Conservation (phyloP, 768 basidiomycete genomes). For the Melanogaster broomeanus region DNA sequence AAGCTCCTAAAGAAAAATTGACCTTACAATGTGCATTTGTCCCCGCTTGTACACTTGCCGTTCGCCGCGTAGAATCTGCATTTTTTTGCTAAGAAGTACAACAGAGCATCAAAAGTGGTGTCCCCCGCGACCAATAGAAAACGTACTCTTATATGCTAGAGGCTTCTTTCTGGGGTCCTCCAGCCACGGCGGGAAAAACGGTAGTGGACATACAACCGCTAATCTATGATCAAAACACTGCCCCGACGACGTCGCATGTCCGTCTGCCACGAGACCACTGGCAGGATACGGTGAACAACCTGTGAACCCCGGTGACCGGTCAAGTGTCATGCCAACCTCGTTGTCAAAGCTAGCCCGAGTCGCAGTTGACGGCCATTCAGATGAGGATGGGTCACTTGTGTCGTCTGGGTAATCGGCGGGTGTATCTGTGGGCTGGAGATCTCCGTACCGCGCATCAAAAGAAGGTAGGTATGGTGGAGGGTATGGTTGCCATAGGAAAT, state of each 20-base stretch:
- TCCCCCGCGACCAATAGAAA: neutral
- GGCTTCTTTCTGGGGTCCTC: constrained; percentile 21
- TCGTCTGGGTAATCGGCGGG: constrained; percentile 23
- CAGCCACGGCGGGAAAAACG: constrained; percentile 6
- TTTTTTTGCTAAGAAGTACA: constrained; percentile 47
- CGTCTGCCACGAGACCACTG: constrained; percentile 4
- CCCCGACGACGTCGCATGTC: constrained; percentile 10
- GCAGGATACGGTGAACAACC: constrained; percentile 16
- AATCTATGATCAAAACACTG: constrained; percentile 1
- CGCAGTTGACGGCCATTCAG: constrained; percentile 16
- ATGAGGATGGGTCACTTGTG: constrained; percentile 27
- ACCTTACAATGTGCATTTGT: constrained; percentile 60
- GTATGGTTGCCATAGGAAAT: constrained; percentile 34
- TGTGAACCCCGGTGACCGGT: constrained; percentile 10
- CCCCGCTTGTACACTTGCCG: constrained; percentile 53
- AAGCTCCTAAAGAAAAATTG: neutral
- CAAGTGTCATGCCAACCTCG: constrained; percentile 6
- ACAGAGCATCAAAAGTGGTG: neutral
- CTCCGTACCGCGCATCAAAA: constrained; percentile 16
- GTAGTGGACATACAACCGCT: constrained; percentile 1
- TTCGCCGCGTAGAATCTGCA: constrained; percentile 55
- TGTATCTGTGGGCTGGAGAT: constrained; percentile 6
- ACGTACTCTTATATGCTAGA: constrained; percentile 32
- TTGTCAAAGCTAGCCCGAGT: constrained; percentile 14
- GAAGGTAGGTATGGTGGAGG: constrained; percentile 14